Conservation (phyloP, 257 asterid species). For the Thymus mandschuricus region DNA sequence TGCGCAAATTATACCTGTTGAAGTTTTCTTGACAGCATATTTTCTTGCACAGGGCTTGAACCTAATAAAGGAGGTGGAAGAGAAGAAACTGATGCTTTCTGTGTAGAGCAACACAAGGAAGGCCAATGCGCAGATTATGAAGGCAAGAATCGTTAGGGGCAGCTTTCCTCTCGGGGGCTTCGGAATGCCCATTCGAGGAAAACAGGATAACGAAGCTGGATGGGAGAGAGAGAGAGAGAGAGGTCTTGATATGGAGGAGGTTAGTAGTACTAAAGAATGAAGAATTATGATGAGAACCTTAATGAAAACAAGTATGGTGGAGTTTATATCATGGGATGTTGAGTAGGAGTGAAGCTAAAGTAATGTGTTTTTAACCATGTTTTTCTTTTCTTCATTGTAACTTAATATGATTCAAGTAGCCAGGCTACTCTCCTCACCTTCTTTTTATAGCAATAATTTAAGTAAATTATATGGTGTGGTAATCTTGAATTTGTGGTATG, state of each 20-base stretch:
- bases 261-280: conserved; percentile 8
- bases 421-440: too few relatives aligned
- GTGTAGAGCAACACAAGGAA: conserved; percentile 64
- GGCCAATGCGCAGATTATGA: conserved; percentile 48
- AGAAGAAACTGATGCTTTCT: conserved; percentile 59
- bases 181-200: conserved; percentile 48
- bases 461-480: too few relatives aligned
- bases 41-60: conserved; percentile 58
- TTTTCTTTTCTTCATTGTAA: conserved; percentile 29
- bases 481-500: too few relatives aligned
- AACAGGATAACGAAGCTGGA: neutral
- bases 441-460: too few relatives aligned
- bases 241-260: conserved; percentile 28
- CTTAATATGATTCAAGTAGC: neutral
- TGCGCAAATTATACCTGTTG: conserved; percentile 27
- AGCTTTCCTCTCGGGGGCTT: conserved; percentile 57
- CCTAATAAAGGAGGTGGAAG: conserved; percentile 54
- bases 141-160: conserved; percentile 55
- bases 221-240: neutral
- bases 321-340: conserved; percentile 40
- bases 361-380: conserved; percentile 37
- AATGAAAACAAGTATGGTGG: conserved; percentile 31
- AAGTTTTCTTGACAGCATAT: conserved; percentile 43
- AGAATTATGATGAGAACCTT: conserved; percentile 41
- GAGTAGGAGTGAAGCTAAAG: conserved; percentile 96